These are phyloP conservation scores for Nitzschia sp. DNA, from an alignment of 108 stramenopile genomes.

Conservation along the genomic window DNA sequence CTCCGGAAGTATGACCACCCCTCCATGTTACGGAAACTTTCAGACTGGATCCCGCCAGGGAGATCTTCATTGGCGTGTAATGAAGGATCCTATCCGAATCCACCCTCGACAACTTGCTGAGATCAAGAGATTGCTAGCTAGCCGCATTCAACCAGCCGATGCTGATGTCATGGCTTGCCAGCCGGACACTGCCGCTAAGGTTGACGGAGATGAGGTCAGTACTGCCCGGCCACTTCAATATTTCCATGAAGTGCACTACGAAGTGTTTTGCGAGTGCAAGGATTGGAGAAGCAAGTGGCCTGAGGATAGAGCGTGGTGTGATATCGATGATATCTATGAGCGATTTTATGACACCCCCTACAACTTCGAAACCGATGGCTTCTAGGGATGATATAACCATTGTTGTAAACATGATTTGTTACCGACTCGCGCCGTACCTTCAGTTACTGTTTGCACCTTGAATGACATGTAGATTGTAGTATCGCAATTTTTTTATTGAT, in stretches of 20 bases:
- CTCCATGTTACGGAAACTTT: constrained; percentile 43
- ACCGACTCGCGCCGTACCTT: too few relatives aligned
- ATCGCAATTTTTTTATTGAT: too few relatives aligned
- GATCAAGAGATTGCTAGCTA: constrained; percentile 30
- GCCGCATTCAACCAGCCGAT: constrained; percentile 42
- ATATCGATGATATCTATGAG: constrained; percentile 12
- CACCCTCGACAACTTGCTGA: constrained; percentile 36
- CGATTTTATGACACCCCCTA: constrained; percentile 42
- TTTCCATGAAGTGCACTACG: constrained; percentile 22
- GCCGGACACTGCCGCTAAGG: constrained; percentile 38
- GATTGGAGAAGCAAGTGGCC: constrained; percentile 40
- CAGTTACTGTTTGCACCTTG: too few relatives aligned
- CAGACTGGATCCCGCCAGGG: not conserved
- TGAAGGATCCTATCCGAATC: constrained; percentile 44
- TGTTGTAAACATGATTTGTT: too few relatives aligned
- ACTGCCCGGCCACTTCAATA: constrained; percentile 39
- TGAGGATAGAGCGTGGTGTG: constrained; percentile 40
- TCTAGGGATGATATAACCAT: not conserved
- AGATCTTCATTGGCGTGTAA: constrained; percentile 36
- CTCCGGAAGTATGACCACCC: constrained; percentile 36
- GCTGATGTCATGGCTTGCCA: constrained; percentile 12
- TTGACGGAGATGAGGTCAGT: constrained; percentile 20
- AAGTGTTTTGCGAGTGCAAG: constrained; percentile 47
- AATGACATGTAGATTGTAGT: too few relatives aligned
- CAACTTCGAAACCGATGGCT: constrained; percentile 40